Conservation (phyloP, 371 early-diverging fungal genomes). For the Basidiobolus meristosporus region DNA sequence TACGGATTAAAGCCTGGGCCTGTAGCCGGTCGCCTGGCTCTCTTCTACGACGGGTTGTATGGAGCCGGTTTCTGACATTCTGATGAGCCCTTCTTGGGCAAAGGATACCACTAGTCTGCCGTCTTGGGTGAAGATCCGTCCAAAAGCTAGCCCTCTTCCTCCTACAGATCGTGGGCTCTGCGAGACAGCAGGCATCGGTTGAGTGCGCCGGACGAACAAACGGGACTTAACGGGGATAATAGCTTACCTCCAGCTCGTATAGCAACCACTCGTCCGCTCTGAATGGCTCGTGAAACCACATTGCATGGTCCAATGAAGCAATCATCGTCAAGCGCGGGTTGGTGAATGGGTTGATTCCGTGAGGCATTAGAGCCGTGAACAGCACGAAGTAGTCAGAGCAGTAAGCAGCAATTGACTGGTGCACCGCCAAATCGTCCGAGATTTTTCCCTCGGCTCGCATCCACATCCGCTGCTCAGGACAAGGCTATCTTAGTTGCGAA, state of each 20-base stretch:
- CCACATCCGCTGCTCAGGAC: constrained; percentile 27
- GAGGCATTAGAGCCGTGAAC: constrained; percentile 33
- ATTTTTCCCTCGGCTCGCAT: constrained; percentile 41
- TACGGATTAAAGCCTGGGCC: too few species aligned
- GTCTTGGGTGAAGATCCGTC: constrained; percentile 58
- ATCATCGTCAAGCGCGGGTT: constrained; percentile 43
- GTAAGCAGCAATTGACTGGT: constrained; percentile 37
- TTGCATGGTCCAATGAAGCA: constrained; percentile 70
- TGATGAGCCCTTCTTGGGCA: constrained; percentile 55
- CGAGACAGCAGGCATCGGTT: constrained; percentile 56
- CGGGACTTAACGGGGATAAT: neutral
- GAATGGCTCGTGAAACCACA: constrained; percentile 84
- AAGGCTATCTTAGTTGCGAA: too few species aligned
- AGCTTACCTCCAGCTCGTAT: constrained; percentile 1
- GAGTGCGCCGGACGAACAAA: constrained; percentile 4
- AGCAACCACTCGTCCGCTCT: constrained; percentile 68
- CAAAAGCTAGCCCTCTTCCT: constrained; percentile 63
- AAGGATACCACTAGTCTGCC: constrained; percentile 58
- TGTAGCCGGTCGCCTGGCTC: too few species aligned
- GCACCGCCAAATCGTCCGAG: constrained; percentile 36
- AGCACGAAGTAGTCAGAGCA: constrained; percentile 39
- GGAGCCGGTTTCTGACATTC: too few species aligned
- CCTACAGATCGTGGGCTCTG: constrained; percentile 39
- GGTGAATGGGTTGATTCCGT: constrained; percentile 18
- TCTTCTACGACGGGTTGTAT: too few species aligned